A percentile compares a stretch with the other conserved stretches of the same genome.
Evolutionary conservation across 1,139 yeast genomes (phyloP).

Genomic region (Candida labiduridarum): DNA sequence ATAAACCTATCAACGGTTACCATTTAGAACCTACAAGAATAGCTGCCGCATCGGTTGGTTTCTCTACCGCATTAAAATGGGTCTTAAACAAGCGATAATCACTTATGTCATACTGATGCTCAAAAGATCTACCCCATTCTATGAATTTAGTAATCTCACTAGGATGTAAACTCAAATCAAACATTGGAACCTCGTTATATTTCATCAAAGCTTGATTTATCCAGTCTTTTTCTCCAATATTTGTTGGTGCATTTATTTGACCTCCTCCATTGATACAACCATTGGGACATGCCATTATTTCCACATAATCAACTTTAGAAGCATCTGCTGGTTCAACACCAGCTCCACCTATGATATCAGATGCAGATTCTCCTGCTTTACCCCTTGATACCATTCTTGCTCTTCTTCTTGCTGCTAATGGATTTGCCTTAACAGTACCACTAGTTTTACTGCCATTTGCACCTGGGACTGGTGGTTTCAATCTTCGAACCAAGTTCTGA

Average conservation of each 20-base stretch:
- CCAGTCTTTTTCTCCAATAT: conserved; percentile 45
- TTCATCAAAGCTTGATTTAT: conserved; percentile 30
- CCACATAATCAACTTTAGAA: conserved; percentile 76
- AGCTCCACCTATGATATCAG: conserved; percentile 21
- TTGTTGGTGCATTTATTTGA: conserved; percentile 59
- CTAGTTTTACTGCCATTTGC: conserved; percentile 14
- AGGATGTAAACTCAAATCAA: conserved; percentile 19
- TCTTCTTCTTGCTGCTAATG: conserved; percentile 45
- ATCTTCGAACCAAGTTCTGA: conserved; percentile 85
- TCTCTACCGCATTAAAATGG: conserved; percentile 52
- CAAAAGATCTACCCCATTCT: conserved; percentile 39
- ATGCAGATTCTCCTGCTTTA: neutral
- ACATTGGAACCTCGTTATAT: conserved; percentile 30
- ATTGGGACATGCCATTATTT: conserved; percentile 97
- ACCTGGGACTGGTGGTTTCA: conserved; percentile 48
- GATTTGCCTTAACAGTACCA: conserved; percentile 29
- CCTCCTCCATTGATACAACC: conserved; percentile 99
- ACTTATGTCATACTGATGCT: conserved; percentile 28
- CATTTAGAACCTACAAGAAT: conserved; percentile 48
- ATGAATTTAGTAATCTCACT: conserved; percentile 19
- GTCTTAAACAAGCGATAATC: conserved; percentile 47
- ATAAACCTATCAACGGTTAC: conserved; percentile 20
- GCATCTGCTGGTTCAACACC: conserved; percentile 55
- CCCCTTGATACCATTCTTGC: conserved; percentile 26
- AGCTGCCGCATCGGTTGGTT: conserved; percentile 51